Evolutionary conservation across 1,284 basidiomycete genomes (phyloP).

Genomic region (Ceratobasidium sp.): DNA sequence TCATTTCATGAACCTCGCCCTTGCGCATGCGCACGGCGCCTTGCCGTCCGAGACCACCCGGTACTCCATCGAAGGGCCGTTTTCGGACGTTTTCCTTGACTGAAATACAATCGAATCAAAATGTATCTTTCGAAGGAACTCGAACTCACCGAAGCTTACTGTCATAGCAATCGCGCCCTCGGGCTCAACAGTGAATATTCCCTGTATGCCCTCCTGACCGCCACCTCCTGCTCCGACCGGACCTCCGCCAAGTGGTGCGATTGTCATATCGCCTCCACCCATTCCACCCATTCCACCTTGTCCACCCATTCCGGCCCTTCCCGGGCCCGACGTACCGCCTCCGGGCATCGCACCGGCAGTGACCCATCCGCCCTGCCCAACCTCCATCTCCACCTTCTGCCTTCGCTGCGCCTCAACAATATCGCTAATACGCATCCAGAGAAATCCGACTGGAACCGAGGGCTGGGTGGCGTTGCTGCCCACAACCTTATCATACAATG

Average conservation of each 20-base stretch:
- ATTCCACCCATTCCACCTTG: conserved; percentile 42
- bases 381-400: conserved; percentile 90
- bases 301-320: conserved; percentile 44
- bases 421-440: conserved; percentile 96
- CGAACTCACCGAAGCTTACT: conserved; percentile 85
- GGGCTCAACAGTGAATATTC: conserved; percentile 98
- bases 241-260: conserved; percentile 43
- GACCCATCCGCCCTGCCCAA: conserved; percentile 87
- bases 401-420: conserved; percentile 93
- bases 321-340: conserved; percentile 46
- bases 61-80: conserved; percentile 84
- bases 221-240: conserved; percentile 45
- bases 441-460: conserved; percentile 86
- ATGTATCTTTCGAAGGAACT: conserved; percentile 1
- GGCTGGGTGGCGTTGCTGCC: conserved; percentile 74
- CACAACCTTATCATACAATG: conserved; percentile 92
- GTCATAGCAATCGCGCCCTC: conserved; percentile 91
- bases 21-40: conserved; percentile 98
- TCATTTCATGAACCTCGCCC: conserved; percentile 99
- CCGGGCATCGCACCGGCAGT: conserved; percentile 81
- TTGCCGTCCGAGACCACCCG: conserved; percentile 92
- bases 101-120: conserved; percentile 52
- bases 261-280: conserved; percentile 46
- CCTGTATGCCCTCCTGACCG: conserved; percentile 83
- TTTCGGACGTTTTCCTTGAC: conserved; percentile 98